Evolutionary conservation across 1,284 basidiomycete genomes (phyloP).

Genomic region (Sanghuangporus sanghuang): DNA sequence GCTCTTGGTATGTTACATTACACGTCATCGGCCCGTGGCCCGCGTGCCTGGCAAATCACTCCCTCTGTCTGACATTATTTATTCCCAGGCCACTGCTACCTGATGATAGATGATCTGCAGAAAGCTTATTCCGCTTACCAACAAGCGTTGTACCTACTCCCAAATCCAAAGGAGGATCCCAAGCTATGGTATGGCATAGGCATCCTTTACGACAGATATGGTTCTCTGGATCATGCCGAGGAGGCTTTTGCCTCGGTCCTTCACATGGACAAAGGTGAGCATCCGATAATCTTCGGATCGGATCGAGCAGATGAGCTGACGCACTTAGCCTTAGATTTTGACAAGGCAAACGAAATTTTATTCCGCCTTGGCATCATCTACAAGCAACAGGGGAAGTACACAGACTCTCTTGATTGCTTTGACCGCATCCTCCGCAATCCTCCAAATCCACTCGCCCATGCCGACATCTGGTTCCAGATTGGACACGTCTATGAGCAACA

Average conservation of each 20-base stretch:
- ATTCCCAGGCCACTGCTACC: conserved; percentile 82
- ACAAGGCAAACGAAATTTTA: conserved; percentile 98
- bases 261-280: conserved; percentile 88
- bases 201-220: conserved; percentile 97
- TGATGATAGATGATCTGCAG: conserved; percentile 99
- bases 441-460: conserved; percentile 91
- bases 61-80: conserved; percentile 11
- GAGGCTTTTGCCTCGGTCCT: conserved; percentile 97
- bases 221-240: conserved; percentile 96
- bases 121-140: conserved; percentile 99
- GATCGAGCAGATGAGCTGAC: conserved; percentile 30
- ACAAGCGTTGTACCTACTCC: conserved; percentile 93
- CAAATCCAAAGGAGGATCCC: conserved; percentile 96
- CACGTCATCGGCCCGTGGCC: conserved; percentile 17
- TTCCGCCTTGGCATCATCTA: conserved; percentile 99
- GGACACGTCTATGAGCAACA: conserved; percentile 98
- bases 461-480: conserved; percentile 99
- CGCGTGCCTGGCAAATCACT: conserved; percentile 21
- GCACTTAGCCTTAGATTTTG: conserved; percentile 65
- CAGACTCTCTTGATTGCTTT: conserved; percentile 85
- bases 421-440: conserved; percentile 95
- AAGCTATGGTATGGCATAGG: conserved; percentile 99
- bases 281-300: conserved; percentile 19
- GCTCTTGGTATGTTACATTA: conserved; percentile 63
- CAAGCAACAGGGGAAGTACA: conserved; percentile 95